Conservation (phyloP, 805 yeast genomes). For the Pachysolen tannophilus region DNA sequence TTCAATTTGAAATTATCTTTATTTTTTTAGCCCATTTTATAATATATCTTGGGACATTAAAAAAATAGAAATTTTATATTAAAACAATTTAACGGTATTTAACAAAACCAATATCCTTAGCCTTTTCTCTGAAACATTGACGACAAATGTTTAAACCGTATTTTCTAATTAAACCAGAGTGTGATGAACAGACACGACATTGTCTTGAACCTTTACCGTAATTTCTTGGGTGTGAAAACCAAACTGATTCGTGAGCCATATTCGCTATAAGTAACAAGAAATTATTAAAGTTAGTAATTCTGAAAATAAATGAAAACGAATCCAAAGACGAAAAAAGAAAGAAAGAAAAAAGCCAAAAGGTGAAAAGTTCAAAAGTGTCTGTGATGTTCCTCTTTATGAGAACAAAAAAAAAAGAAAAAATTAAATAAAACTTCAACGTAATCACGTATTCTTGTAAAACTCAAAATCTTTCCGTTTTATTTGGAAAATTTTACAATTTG, state of each 20-base stretch:
- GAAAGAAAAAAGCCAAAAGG: not conserved
- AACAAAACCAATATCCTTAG: constrained; percentile 98
- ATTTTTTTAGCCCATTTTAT: too few relatives aligned
- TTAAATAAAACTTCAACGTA: not conserved
- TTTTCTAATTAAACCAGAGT: constrained; percentile 99
- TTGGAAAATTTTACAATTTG: not conserved
- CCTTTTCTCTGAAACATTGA: constrained; percentile 99
- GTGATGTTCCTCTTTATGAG: not conserved
- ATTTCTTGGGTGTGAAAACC: constrained; percentile 99
- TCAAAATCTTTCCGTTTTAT: not conserved
- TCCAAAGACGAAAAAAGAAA: too few relatives aligned
- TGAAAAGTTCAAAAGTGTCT: not conserved
- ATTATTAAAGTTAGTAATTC: constrained; percentile 14
- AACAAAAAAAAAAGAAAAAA: not conserved
- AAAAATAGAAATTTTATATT: too few relatives aligned
- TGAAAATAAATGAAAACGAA: not conserved
- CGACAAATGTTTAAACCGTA: constrained; percentile 99
- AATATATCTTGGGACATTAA: too few relatives aligned
- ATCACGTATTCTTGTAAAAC: not conserved
- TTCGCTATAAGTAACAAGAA: constrained; percentile 31
- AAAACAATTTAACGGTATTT: constrained; percentile 85
- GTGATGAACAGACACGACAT: constrained; percentile 99
- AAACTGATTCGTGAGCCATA: constrained; percentile 99
- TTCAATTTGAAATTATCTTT: too few relatives aligned
- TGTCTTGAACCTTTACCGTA: constrained; percentile 99